Evolutionary conservation across 345 rosid species (phyloP).

Genomic region (Citrus inodora): DNA sequence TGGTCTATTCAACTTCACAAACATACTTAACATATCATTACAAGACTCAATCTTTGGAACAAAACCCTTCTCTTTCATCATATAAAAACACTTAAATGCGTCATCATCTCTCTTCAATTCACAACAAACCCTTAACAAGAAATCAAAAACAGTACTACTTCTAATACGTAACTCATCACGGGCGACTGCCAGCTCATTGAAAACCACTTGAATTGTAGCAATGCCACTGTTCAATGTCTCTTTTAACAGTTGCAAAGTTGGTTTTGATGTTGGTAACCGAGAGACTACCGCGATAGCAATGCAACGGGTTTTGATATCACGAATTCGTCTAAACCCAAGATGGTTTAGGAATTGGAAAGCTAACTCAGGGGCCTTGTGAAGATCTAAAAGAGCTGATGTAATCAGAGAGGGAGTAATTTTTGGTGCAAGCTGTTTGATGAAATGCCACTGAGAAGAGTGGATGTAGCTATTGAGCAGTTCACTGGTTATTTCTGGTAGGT

Average conservation of each 20-base stretch:
- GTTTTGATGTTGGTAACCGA: slow-evolving; percentile 52
- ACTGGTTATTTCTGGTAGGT: slow-evolving; percentile 12
- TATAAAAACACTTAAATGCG: slow-evolving; percentile 58
- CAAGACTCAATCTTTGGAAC: slow-evolving; percentile 71
- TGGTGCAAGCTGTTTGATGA: slow-evolving; percentile 52
- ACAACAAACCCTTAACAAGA: slow-evolving; percentile 59
- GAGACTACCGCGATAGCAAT: slow-evolving; percentile 58
- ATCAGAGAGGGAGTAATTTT: slow-evolving; percentile 42
- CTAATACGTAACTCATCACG: slow-evolving; percentile 41
- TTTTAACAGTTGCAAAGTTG: slow-evolving; percentile 50
- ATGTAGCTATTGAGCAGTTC: slow-evolving; percentile 19
- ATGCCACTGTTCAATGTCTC: slow-evolving; percentile 23
- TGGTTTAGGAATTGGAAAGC: slow-evolving; percentile 50
- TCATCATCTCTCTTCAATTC: slow-evolving; percentile 58
- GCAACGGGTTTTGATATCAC: slow-evolving; percentile 58
- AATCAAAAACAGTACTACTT: slow-evolving; percentile 57
- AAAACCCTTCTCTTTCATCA: slow-evolving; percentile 65
- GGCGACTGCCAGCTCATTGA: slow-evolving; percentile 41
- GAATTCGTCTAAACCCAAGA: slow-evolving; percentile 24
- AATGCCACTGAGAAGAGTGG: slow-evolving; percentile 73
- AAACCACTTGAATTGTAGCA: slow-evolving; percentile 35
- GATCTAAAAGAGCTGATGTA: slow-evolving; percentile 40
- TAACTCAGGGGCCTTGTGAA: slow-evolving; percentile 54
- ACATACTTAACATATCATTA: slow-evolving; percentile 59
- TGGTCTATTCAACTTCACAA: slow-evolving; percentile 50